phyloP scores from a whole-genome alignment of 2,329 filamentous ascomycete species.

The Aspergillus aculeatus region DNA sequence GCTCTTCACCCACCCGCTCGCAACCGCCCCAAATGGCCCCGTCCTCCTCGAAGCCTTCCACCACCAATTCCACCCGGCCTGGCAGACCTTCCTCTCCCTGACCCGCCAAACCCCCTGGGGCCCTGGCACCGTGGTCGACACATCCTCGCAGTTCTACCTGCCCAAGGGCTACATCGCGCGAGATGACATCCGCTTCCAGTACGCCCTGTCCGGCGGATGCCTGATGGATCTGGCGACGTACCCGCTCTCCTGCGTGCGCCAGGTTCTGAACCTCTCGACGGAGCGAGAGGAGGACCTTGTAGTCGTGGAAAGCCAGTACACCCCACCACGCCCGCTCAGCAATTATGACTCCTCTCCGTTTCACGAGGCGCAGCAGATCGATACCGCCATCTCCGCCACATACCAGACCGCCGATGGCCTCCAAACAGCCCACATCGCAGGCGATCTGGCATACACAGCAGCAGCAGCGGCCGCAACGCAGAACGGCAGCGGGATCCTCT shows the following conservation, averaged over 20 bases:
- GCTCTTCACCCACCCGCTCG: conserved; percentile 43
- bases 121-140: conserved; percentile 36
- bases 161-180: conserved; percentile 32
- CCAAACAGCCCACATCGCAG: conserved; percentile 13
- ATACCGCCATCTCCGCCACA: conserved; percentile 19
- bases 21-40: conserved; percentile 35
- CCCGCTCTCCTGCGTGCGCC: conserved; percentile 38
- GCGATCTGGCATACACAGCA: conserved; percentile 12
- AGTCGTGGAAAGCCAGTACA: conserved; percentile 37
- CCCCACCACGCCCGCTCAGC: conserved; percentile 23
- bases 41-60: conserved; percentile 57
- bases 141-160: conserved; percentile 40
- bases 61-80: conserved; percentile 52
- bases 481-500: background rate
- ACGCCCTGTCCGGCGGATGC: conserved; percentile 44
- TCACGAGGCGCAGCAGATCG: conserved; percentile 35
- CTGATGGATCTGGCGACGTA: conserved; percentile 43
- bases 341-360: background rate
- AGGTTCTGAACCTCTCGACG: conserved; percentile 29
- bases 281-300: conserved; percentile 37
- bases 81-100: conserved; percentile 37
- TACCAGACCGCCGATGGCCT: conserved; percentile 14
- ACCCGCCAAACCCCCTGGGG: background rate
- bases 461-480: conserved; percentile 2
- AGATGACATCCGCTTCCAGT: conserved; percentile 49